Base-by-base conservation (phyloP, 73 alveolate genomes). In the Symbiodinium pilosum region DNA sequence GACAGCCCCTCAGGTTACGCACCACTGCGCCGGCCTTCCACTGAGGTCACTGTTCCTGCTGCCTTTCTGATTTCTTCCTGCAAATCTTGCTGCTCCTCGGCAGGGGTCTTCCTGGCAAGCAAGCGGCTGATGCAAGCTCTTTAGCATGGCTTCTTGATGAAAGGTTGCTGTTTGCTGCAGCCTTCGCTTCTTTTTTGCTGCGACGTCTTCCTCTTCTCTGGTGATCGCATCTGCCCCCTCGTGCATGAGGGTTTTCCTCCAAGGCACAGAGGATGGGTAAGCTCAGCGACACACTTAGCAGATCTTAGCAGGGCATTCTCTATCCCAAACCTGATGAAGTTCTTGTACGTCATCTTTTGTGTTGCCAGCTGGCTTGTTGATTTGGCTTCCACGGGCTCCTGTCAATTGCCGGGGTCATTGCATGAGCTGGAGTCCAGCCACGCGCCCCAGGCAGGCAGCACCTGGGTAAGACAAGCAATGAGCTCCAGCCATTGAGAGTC, bases 211-310 rank as follows among this genome's bases (percentile, higher is more conserved):
- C 64, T 93, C 98, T n/a, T 93, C 98, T 26, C 52, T 38, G 20
- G 92, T 84, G 83, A 93, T 93, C 59, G 98, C 98, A 51, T 93
- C 98, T 14, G 98, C 98, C 11, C 98, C 98, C 92, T 93, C 98
- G 73, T 77, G 56, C 83, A 93, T 43, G 44, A 93, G 87, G 2
- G 98, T 93, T 2, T 44, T 69, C 77, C 97, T 41, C 51, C 59
- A 14, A 6, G 14, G 14, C 21, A 6, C 59, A 87, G 42, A 59
- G 21, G 21, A 4, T 14, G 6, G 77, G 6, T 14, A 59, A 52
- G 69, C 69, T 9, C 69, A 52, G 69, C 69, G 28, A 52, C 20
- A 52, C 69, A 52, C 28, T 52, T 9, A 52, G 69, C 28, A 52
- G 9, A 52, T 52, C 28, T 52, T n/a, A n/a, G n/a, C 59, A 47